Evolutionary conservation across 2,329 filamentous ascomycete species (phyloP).

Genomic region (Ceratocystis destructans): DNA sequence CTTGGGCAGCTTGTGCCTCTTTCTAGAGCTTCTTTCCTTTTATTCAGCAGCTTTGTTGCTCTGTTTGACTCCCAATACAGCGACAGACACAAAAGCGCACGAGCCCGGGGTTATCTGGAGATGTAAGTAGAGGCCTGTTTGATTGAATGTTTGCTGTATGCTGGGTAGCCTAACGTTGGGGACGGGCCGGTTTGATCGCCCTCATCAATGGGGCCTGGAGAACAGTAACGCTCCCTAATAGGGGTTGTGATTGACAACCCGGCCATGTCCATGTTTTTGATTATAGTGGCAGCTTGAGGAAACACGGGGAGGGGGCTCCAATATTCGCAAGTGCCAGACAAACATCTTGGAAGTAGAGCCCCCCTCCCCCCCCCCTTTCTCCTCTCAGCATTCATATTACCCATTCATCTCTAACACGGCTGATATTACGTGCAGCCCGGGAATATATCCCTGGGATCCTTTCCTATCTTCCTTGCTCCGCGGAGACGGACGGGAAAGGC

Average conservation of each 20-base stretch:
- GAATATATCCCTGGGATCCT: background rate
- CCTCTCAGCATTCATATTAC: background rate
- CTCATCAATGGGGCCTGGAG: no score
- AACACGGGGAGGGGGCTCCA: background rate
- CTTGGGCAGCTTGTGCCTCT: background rate
- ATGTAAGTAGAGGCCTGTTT: no score
- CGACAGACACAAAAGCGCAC: background rate
- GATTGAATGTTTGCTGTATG: no score
- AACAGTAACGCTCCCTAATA: no score
- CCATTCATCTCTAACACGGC: conserved; percentile 4
- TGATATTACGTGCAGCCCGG: background rate
- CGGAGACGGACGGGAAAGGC: background rate
- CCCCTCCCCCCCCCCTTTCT: no score
- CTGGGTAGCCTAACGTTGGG: background rate
- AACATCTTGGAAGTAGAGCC: no score
- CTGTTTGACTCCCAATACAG: background rate
- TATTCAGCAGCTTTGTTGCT: background rate
- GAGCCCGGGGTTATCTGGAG: background rate
- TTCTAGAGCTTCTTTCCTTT: background rate
- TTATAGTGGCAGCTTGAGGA: background rate
- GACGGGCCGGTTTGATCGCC: conserved; percentile 2
- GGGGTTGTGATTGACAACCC: no score
- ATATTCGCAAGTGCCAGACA: no score
- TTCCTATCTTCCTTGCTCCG: background rate
- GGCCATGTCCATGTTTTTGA: background rate